Conservation (phyloP, 2,329 filamentous ascomycete genomes). For the Talaromyces albobiverticillius region DNA sequence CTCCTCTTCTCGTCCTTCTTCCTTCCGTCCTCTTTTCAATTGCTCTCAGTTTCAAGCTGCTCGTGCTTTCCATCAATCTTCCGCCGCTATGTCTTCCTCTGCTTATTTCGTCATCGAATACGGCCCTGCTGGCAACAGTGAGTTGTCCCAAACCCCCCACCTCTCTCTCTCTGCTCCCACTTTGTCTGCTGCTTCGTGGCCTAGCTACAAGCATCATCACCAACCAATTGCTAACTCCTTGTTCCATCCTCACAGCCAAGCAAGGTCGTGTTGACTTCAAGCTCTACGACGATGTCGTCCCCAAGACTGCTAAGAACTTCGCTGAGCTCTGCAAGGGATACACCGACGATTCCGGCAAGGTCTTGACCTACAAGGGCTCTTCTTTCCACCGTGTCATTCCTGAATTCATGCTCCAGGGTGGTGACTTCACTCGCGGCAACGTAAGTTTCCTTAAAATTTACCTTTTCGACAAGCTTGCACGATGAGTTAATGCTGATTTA, state of each 20-base stretch:
- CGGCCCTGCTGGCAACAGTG: slow-evolving; percentile 41
- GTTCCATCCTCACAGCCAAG: slow-evolving; percentile 57
- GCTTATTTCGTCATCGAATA: slow-evolving; percentile 73
- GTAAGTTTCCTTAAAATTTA: slow-evolving; percentile 51
- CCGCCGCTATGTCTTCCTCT: slow-evolving; percentile 68
- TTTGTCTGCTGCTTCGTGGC: neutral
- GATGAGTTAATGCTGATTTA: slow-evolving; percentile 1
- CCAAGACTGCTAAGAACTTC: slow-evolving; percentile 87
- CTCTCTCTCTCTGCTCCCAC: neutral
- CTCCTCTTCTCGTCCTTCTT: slow-evolving; percentile 32
- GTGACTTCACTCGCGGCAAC: slow-evolving; percentile 90
- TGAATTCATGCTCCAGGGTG: slow-evolving; percentile 92
- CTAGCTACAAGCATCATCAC: too few relatives aligned
- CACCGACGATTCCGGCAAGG: slow-evolving; percentile 42
- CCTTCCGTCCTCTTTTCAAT: slow-evolving; percentile 34
- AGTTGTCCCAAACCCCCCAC: slow-evolving; percentile 18
- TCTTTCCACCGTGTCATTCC: slow-evolving; percentile 92
- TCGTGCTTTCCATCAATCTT: slow-evolving; percentile 61
- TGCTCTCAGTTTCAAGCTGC: slow-evolving; percentile 26
- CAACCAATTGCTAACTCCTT: slow-evolving; percentile 22
- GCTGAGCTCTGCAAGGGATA: slow-evolving; percentile 78
- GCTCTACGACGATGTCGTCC: slow-evolving; percentile 80
- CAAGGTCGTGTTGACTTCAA: slow-evolving; percentile 80
- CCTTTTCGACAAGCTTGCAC: neutral
- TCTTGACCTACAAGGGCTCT: slow-evolving; percentile 64